Evolutionary conservation across 306 rosid species (phyloP), one percentile per base, ranked within the genome.

Genomic region (Bauhinia variegata): DNA sequence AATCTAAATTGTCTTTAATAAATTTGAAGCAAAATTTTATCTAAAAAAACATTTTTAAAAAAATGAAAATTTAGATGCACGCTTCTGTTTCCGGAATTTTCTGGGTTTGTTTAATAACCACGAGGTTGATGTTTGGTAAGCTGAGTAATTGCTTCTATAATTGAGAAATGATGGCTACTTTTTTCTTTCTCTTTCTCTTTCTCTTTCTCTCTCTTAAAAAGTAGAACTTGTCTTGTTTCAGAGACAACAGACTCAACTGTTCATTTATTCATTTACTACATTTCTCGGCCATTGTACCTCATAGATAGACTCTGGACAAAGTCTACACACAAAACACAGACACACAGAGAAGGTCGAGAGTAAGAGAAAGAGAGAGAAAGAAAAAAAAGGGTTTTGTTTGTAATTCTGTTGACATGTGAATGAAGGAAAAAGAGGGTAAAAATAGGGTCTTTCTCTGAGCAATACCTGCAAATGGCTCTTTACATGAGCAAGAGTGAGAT

Each of bases 401-500:
- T n/a, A n/a, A n/a, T n/a, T n/a, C n/a, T n/a, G n/a, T n/a, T n/a
- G 55, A 64, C 56, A 33, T 61, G 76, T 33, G 31, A 11, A 60
- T 17, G 5, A 36, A 12, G 44, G 23, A n/a, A 57, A n/a, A n/a
- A n/a, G n/a, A 11, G 53, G 39, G 60, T 18, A 47, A 33, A 15
- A 30, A 36, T 60, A 41, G 31, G 55, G 34, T 37, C 8, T 23
- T 2, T 23, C 28, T 1, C 2, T n/a, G 17, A 44, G 16, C 9
- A 11, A 62, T 84, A 92, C 98, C 98, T 92, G 98, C 60, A 92
- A 87, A 81, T 92, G 98, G 69, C 98, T 92, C 85, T 92, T 92
- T 7, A 92, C 98, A 84, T 92, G 98, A 77, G 98, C 96, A 8
- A 92, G 86, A 44, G 96, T 92, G 54, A 92, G 92, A 81, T 92